phyloP scores from a whole-genome alignment of 306 rosid species.

The Cucurbita pepo region DNA sequence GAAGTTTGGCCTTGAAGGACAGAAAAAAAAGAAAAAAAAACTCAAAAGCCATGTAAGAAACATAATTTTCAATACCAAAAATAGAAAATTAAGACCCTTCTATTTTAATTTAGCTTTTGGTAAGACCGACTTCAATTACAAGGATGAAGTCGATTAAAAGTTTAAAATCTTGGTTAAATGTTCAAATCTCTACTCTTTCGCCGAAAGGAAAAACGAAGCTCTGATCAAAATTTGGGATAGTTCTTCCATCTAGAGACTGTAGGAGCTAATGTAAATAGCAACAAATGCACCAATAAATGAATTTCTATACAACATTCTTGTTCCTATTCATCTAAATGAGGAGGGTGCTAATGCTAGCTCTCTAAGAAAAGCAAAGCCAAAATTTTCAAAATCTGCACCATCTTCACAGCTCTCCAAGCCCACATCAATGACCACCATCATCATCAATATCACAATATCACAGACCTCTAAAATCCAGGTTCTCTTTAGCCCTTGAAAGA shows the following conservation, averaged over 20 bases:
- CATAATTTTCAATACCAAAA: too few relatives aligned
- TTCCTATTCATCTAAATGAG: slow-evolving; percentile 3
- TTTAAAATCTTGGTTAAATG: neutral
- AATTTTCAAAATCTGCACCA: neutral
- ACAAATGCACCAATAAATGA: slow-evolving; percentile 58
- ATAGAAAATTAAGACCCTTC: too few relatives aligned
- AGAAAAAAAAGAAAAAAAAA: too few relatives aligned
- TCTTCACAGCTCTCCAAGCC: neutral
- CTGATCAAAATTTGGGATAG: neutral
- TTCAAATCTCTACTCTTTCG: neutral
- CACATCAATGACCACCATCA: neutral
- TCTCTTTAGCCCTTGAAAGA: neutral
- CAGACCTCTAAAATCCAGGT: neutral
- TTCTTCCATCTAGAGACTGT: neutral
- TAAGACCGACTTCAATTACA: too few relatives aligned
- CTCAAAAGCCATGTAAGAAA: too few relatives aligned
- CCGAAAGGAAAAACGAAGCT: neutral
- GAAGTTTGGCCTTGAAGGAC: too few relatives aligned
- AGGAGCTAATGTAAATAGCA: slow-evolving; percentile 1
- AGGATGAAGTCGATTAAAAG: too few relatives aligned
- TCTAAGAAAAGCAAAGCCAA: neutral
- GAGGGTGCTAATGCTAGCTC: neutral
- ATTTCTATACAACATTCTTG: slow-evolving; percentile 42
- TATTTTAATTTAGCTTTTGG: too few relatives aligned
- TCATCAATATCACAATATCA: neutral